These are phyloP conservation scores for Lactifluus subvellereus DNA, from an alignment of 768 basidiomycete genomes.

Conservation along the genomic window DNA sequence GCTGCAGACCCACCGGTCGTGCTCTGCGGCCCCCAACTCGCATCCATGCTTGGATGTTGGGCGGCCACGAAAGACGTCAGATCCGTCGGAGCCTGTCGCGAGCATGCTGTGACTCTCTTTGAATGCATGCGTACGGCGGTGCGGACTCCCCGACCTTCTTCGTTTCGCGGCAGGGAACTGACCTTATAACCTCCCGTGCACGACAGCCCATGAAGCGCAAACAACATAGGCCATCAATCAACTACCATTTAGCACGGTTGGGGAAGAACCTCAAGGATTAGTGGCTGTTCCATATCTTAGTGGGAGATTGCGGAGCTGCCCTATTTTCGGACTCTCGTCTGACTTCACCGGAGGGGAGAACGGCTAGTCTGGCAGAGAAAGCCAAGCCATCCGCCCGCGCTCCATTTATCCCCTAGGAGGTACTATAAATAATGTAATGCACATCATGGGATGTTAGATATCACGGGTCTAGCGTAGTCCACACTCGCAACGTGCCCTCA, in stretches of 20 bases:
- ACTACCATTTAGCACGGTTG: conserved; percentile 82
- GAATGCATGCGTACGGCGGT: conserved; percentile 86
- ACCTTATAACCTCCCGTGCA: not conserved
- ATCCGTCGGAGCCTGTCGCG: conserved; percentile 49
- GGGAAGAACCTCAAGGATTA: conserved; percentile 57
- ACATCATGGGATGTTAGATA: not conserved
- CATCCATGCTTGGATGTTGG: conserved; percentile 83
- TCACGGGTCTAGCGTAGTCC: conserved; percentile 22
- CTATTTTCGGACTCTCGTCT: not conserved
- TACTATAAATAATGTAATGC: not conserved
- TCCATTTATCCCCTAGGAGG: not conserved
- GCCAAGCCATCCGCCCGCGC: not conserved
- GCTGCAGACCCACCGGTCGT: conserved; percentile 41
- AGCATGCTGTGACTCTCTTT: conserved; percentile 55
- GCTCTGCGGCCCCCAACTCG: conserved; percentile 58
- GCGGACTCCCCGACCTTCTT: conserved; percentile 31
- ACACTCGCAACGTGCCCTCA: conserved; percentile 23
- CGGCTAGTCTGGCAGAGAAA: not conserved
- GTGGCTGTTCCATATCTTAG: not conserved
- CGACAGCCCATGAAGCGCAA: conserved; percentile 63
- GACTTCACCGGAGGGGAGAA: not conserved
- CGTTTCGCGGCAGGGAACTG: conserved; percentile 1
- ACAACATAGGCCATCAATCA: conserved; percentile 70
- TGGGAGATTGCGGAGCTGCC: not conserved
- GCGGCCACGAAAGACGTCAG: conserved; percentile 63